Conservation (phyloP, 345 rosid genomes). For the Rhodamnia argentea region DNA sequence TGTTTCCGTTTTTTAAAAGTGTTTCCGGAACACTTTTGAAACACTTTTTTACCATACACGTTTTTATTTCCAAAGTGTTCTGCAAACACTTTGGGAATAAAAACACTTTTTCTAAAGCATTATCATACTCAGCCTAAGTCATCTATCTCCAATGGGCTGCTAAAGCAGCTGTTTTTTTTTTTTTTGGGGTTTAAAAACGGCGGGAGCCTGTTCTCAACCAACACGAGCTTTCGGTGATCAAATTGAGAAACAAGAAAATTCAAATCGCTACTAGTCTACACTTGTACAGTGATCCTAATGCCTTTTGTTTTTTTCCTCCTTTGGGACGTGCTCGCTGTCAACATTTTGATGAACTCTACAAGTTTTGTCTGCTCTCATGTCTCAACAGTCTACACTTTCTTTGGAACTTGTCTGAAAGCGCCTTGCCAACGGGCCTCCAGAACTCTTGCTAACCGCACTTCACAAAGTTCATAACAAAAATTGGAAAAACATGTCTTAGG, state of each 20-base stretch:
- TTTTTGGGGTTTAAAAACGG: background rate
- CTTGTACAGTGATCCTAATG: background rate
- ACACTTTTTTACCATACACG: no score
- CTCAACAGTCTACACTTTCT: background rate
- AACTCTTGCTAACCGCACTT: background rate
- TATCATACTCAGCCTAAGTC: no score
- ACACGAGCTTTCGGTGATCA: background rate
- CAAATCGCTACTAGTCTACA: background rate
- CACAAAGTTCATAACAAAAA: background rate
- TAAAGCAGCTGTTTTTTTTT: no score
- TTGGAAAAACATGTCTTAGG: background rate
- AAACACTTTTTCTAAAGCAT: no score
- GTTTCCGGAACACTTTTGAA: no score
- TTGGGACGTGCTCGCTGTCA: background rate
- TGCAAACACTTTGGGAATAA: no score
- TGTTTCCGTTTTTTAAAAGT: no score
- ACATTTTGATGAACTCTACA: background rate
- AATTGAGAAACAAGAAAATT: background rate
- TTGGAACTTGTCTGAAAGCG: background rate
- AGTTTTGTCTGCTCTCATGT: background rate
- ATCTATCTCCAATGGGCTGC: background rate
- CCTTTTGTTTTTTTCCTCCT: background rate
- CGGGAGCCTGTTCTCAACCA: background rate
- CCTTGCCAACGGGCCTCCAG: background rate
- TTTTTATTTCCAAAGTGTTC: no score